These are phyloP conservation scores for Eimeria sp. DNA, from an alignment of 169 alveolate genomes.

Conservation along the genomic window DNA sequence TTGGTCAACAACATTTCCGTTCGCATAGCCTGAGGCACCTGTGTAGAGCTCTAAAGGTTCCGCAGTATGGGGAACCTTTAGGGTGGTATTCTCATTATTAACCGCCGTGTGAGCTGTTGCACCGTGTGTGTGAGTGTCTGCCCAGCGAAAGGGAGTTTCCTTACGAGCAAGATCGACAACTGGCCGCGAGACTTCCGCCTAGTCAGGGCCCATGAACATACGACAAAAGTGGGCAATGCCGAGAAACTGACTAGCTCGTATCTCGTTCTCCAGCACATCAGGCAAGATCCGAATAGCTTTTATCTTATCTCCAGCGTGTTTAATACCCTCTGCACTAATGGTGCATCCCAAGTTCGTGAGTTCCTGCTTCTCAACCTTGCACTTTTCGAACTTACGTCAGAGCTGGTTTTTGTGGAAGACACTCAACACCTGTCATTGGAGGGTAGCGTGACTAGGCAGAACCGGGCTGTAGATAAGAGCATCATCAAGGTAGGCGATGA, in stretches of 20 bases:
- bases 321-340: background rate
- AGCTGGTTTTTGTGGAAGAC: too few relatives aligned
- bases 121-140: constrained; percentile 7
- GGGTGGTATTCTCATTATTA: background rate
- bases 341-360: too few relatives aligned
- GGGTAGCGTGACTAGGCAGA: too few relatives aligned
- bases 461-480: too few relatives aligned
- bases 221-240: background rate
- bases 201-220: background rate
- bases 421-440: too few relatives aligned
- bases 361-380: too few relatives aligned
- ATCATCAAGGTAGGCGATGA: too few relatives aligned
- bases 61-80: background rate
- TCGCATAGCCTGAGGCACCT: background rate
- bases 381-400: too few relatives aligned
- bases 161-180: background rate
- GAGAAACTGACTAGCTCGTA: background rate
- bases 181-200: background rate
- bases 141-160: background rate
- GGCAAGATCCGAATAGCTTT: background rate
- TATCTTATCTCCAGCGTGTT: background rate
- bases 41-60: background rate
- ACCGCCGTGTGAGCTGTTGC: background rate
- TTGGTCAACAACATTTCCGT: background rate
- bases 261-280: background rate